Evolutionary conservation across 495 filamentous ascomycete species (phyloP).

Genomic region (Pyrenula aspistea): DNA sequence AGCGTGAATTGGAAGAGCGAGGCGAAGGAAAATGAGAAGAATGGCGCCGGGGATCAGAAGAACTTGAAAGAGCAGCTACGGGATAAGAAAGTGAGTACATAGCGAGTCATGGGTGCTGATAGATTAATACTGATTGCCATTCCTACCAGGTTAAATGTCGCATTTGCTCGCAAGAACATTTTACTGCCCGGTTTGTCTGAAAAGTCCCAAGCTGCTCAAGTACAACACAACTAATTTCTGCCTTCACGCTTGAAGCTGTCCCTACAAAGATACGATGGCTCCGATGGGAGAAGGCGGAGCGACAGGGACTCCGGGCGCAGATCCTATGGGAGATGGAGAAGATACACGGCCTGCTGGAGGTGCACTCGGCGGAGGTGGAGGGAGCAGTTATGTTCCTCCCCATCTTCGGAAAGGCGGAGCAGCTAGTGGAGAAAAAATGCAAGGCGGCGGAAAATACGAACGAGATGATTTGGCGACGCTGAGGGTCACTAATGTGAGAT

Average conservation of each 20-base stretch:
- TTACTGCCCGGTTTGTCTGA: conserved; percentile 92
- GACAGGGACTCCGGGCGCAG: conserved; percentile 13
- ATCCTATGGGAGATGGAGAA: conserved; percentile 37
- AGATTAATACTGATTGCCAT: no score
- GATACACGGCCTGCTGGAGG: conserved; percentile 38
- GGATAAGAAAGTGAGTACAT: conserved; percentile 98
- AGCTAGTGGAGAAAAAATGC: conserved; percentile 72
- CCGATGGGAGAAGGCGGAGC: conserved; percentile 48
- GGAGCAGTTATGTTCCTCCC: conserved; percentile 79
- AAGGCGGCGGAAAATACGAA: conserved; percentile 78
- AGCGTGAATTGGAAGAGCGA: conserved; percentile 82
- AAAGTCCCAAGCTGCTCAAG: no score
- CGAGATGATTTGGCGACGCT: conserved; percentile 93
- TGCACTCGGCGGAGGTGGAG: conserved; percentile 52
- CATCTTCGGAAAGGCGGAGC: conserved; percentile 64
- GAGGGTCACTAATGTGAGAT: conserved; percentile 88
- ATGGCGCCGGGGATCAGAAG: conserved; percentile 53
- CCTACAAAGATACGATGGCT: conserved; percentile 73
- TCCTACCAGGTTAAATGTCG: conserved; percentile 99
- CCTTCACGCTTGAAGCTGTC: no score
- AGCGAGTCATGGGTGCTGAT: no score
- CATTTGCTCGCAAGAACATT: conserved; percentile 97
- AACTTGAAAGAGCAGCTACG: conserved; percentile 84
- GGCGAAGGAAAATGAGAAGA: conserved; percentile 71
- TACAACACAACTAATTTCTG: no score